Evolutionary conservation across 176 grass and related monocot genomes (phyloP).

Genomic region (Thinopyrum elongatum): DNA sequence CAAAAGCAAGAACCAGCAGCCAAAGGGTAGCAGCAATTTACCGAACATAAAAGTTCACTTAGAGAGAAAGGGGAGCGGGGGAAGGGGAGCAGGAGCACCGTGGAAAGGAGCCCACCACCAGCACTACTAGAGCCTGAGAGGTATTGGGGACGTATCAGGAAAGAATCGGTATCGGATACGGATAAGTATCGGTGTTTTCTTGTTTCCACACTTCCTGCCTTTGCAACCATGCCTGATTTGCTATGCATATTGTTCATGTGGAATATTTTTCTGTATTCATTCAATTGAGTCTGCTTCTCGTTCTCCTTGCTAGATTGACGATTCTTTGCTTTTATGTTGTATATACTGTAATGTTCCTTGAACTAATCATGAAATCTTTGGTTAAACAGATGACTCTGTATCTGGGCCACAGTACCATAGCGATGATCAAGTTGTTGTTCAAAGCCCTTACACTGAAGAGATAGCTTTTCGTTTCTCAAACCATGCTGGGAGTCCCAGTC

Average conservation of each 20-base stretch:
- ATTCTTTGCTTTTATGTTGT: not conserved
- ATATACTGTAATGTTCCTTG: not conserved
- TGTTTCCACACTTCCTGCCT: not conserved
- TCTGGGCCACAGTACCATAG: not conserved
- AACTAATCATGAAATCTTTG: not conserved
- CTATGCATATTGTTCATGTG: not conserved
- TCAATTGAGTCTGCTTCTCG: not conserved
- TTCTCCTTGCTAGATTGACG: not conserved
- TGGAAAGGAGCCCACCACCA: no score
- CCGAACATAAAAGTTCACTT: no score
- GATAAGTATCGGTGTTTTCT: not conserved
- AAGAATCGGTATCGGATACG: no score
- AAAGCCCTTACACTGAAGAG: not conserved
- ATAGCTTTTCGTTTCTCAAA: not conserved
- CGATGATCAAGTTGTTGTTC: constrained; percentile 6
- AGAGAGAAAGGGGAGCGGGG: no score
- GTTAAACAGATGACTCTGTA: constrained; percentile 31
- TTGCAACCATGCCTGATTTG: not conserved
- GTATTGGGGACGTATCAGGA: no score
- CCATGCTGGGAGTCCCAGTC: not conserved
- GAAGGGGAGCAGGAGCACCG: no score
- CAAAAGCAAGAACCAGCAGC: no score
- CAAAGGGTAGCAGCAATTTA: no score
- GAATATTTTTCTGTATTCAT: not conserved
- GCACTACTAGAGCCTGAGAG: no score